Conservation (phyloP, 1,284 basidiomycete genomes). For the Trichosporon sp. region DNA sequence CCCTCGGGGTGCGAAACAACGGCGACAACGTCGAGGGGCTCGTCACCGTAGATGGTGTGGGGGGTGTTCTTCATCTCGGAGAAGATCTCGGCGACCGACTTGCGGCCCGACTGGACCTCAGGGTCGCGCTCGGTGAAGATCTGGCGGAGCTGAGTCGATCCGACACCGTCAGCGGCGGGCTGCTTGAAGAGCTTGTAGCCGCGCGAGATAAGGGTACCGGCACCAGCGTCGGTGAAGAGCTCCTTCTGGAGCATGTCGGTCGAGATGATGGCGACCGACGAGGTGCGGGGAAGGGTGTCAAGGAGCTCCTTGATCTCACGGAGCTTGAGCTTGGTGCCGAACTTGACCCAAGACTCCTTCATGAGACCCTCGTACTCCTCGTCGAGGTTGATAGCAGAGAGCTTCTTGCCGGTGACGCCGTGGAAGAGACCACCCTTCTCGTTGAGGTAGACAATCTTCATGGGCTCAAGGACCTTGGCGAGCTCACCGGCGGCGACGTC, state of each 20-base stretch:
- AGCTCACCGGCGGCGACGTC: conserved; percentile 95
- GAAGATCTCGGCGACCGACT: conserved; percentile 88
- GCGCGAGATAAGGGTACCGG: conserved; percentile 94
- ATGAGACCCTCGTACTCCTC: conserved; percentile 98
- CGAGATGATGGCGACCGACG: conserved; percentile 97
- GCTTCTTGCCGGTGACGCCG: conserved; percentile 90
- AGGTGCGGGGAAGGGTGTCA: conserved; percentile 95
- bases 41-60: conserved; percentile 96
- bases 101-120: conserved; percentile 79
- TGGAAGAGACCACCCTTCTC: conserved; percentile 99
- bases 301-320: conserved; percentile 99
- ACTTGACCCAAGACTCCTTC: conserved; percentile 99
- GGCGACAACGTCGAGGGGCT: conserved; percentile 92
- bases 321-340: conserved; percentile 97
- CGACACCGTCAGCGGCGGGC: conserved; percentile 76
- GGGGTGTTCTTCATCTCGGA: conserved; percentile 76
- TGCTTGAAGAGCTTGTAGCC: conserved; percentile 98
- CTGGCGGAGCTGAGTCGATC: conserved; percentile 88
- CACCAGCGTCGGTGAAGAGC: conserved; percentile 97
- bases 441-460: conserved; percentile 98
- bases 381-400: conserved; percentile 95
- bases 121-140: conserved; percentile 93
- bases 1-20: conserved; percentile 89
- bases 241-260: conserved; percentile 89
- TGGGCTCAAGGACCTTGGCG: conserved; percentile 92